These are phyloP conservation scores for Spinacia oleracea DNA, from an alignment of 179 eudicot species.

Conservation along the genomic window DNA sequence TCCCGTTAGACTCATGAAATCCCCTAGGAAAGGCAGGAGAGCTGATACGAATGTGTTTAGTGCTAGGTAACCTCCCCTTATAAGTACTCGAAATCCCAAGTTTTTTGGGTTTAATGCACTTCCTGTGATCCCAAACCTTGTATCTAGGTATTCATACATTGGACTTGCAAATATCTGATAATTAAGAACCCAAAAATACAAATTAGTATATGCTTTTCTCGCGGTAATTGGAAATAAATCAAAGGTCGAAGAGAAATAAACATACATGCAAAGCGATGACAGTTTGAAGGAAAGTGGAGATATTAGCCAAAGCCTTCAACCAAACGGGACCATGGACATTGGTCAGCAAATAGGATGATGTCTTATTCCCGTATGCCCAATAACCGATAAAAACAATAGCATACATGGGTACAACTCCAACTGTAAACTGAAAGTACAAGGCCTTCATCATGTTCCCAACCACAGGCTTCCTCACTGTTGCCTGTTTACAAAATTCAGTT, in stretches of 20 bases:
- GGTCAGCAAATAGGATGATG: slow-evolving; percentile 62
- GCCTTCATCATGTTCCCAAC: slow-evolving; percentile 92
- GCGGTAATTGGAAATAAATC: background rate
- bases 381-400: slow-evolving; percentile 73
- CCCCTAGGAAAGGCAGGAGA: slow-evolving; percentile 81
- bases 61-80: slow-evolving; percentile 78
- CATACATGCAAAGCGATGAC: slow-evolving; percentile 78
- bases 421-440: slow-evolving; percentile 80
- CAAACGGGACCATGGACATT: slow-evolving; percentile 72
- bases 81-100: slow-evolving; percentile 58
- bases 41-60: slow-evolving; percentile 76
- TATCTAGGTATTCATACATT: slow-evolving; percentile 89
- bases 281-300: slow-evolving; percentile 72
- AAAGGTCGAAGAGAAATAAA: slow-evolving; percentile 5
- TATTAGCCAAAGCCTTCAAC: slow-evolving; percentile 65
- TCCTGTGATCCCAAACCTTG: slow-evolving; percentile 68
- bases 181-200: background rate
- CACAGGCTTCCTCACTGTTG: slow-evolving; percentile 77
- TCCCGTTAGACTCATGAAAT: slow-evolving; percentile 93
- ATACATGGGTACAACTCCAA: slow-evolving; percentile 78
- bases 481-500: slow-evolving; percentile 42
- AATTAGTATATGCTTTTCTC: background rate
- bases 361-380: slow-evolving; percentile 82
- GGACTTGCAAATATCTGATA: slow-evolving; percentile 94
- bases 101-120: slow-evolving; percentile 54